phyloP scores from a whole-genome alignment of 352 stramenopile genomes.

The Globisporangium paroecandrum region DNA sequence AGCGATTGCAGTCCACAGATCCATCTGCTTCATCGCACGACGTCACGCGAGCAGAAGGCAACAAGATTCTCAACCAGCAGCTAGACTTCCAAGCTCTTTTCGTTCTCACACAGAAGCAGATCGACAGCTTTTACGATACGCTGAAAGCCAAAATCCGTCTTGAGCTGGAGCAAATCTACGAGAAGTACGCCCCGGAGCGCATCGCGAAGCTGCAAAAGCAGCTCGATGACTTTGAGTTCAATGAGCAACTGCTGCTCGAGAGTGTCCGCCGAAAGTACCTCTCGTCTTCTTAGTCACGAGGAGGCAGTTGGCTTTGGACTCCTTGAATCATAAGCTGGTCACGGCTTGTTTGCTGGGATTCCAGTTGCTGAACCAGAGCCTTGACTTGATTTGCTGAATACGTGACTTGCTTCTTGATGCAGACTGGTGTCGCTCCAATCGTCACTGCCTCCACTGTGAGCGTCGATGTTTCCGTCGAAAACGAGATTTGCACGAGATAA shows the following conservation, averaged over 20 bases:
- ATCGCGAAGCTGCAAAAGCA: constrained; percentile 47
- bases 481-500: constrained; percentile 12
- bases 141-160: constrained; percentile 21
- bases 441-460: not conserved
- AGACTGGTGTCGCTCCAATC: not conserved
- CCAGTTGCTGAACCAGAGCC: constrained; percentile 23
- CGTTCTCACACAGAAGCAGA: constrained; percentile 16
- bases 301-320: constrained; percentile 4
- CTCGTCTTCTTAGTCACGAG: not conserved
- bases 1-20: constrained; percentile 3
- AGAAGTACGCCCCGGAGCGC: constrained; percentile 43
- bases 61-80: constrained; percentile 11
- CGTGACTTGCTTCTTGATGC: not conserved
- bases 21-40: not conserved
- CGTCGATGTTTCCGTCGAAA: not conserved
- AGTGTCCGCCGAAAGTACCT: constrained; percentile 50
- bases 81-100: constrained; percentile 36
- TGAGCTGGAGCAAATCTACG: constrained; percentile 42
- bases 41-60: constrained; percentile 1
- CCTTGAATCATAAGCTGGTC: constrained; percentile 14
- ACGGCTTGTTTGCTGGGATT: constrained; percentile 17
- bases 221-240: constrained; percentile 48
- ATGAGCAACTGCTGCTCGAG: constrained; percentile 37
- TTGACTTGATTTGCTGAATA: constrained; percentile 1
- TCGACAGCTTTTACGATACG: constrained; percentile 30